These are phyloP conservation scores for Massarina eburnea DNA, from an alignment of 2,329 filamentous ascomycete species.

Conservation along the genomic window DNA sequence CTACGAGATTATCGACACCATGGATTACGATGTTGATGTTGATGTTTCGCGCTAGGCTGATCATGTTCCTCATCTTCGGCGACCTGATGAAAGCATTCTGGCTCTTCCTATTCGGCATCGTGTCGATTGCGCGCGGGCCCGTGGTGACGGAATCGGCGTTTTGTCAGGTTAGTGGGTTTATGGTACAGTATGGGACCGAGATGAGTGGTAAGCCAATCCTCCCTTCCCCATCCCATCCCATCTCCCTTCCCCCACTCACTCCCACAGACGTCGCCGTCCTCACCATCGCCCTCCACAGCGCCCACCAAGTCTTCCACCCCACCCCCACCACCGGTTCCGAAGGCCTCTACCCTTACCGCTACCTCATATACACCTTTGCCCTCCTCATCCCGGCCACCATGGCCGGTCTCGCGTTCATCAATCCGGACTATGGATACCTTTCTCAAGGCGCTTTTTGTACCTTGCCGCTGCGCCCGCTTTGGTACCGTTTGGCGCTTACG, in stretches of 20 bases:
- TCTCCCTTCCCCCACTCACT: background rate
- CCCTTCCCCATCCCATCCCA: conserved; percentile 6
- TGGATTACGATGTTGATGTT: background rate
- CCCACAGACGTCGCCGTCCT: conserved; percentile 66
- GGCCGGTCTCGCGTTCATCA: conserved; percentile 65
- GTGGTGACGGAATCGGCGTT: conserved; percentile 57
- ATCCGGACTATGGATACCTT: conserved; percentile 57
- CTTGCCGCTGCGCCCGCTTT: conserved; percentile 65
- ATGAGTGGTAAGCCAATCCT: conserved; percentile 57
- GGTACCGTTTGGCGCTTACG: conserved; percentile 68
- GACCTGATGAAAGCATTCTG: conserved; percentile 71
- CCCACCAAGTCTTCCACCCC: conserved; percentile 69
- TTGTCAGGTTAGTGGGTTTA: conserved; percentile 70
- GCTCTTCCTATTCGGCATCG: conserved; percentile 66
- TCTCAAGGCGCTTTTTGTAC: conserved; percentile 70
- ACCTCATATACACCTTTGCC: conserved; percentile 60
- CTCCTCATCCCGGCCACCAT: conserved; percentile 61
- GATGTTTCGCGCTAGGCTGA: conserved; percentile 57
- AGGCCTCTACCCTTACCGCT: conserved; percentile 69
- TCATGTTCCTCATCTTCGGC: conserved; percentile 72
- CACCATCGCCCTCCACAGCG: conserved; percentile 72
- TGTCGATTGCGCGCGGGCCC: conserved; percentile 57
- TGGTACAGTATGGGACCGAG: conserved; percentile 67
- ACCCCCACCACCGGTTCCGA: conserved; percentile 51
- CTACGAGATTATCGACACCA: background rate